Evolutionary conservation across 2,329 filamentous ascomycete species (phyloP).

Genomic region (Malbranchea cinnamomea): DNA sequence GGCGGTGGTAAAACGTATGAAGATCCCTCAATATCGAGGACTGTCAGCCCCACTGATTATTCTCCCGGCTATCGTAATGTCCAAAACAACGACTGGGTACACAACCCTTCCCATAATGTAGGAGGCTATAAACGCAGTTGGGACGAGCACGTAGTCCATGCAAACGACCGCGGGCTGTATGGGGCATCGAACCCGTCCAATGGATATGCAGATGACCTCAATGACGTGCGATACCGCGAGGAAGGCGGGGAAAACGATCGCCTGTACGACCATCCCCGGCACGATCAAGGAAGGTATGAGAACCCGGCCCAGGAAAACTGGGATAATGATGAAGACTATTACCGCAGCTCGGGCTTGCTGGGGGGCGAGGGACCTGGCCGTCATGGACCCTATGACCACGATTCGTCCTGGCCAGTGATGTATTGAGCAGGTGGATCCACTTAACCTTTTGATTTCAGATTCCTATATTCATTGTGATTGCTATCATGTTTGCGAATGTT

Average conservation of each 20-base stretch:
- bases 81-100: neutral
- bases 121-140: neutral
- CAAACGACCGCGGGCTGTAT: slow-evolving; percentile 5
- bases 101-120: neutral
- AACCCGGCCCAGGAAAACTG: slow-evolving; percentile 16
- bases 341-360: slow-evolving; percentile 14
- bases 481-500: too few relatives aligned
- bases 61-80: too few relatives aligned
- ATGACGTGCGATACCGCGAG: too few relatives aligned
- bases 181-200: too few relatives aligned
- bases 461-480: too few relatives aligned
- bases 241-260: slow-evolving; percentile 15
- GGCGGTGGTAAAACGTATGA: slow-evolving; percentile 44
- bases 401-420: too few relatives aligned
- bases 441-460: too few relatives aligned
- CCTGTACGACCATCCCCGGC: slow-evolving; percentile 15
- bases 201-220: too few relatives aligned
- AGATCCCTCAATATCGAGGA: slow-evolving; percentile 13
- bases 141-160: slow-evolving; percentile 3
- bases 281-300: slow-evolving; percentile 14
- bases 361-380: slow-evolving; percentile 11
- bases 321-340: slow-evolving; percentile 25
- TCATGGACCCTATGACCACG: slow-evolving; percentile 16
- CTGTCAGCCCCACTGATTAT: neutral
- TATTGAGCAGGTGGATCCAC: neutral